phyloP scores from a whole-genome alignment of 108 stramenopile genomes.

The Cyclotella distinguenda region DNA sequence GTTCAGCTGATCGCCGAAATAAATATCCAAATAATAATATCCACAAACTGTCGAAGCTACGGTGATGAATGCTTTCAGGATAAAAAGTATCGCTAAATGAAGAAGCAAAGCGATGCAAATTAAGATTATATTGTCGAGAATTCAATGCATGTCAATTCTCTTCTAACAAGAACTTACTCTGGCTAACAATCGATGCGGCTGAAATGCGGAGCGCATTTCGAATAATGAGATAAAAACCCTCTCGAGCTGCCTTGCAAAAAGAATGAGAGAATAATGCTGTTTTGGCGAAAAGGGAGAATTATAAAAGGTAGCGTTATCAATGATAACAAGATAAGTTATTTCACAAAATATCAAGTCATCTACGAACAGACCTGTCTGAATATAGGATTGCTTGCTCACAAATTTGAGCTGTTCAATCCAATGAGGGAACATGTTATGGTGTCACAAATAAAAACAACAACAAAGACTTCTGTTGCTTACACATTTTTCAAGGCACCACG shows the following conservation, averaged over 20 bases:
- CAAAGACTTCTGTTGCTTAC: slow-evolving; percentile 21
- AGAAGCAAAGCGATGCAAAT: too few relatives aligned
- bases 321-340: too few relatives aligned
- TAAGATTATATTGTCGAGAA: too few relatives aligned
- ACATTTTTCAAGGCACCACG: slow-evolving; percentile 71
- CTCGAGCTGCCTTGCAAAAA: slow-evolving; percentile 68
- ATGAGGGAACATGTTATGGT: neutral
- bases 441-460: neutral
- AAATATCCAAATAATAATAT: slow-evolving; percentile 22
- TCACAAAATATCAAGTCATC: too few relatives aligned
- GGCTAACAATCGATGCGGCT: slow-evolving; percentile 49
- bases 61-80: slow-evolving; percentile 76
- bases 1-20: slow-evolving; percentile 21
- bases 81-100: slow-evolving; percentile 57
- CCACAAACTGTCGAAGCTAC: slow-evolving; percentile 26
- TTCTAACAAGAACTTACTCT: too few relatives aligned
- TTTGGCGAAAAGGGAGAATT: neutral
- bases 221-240: slow-evolving; percentile 77
- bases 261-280: slow-evolving; percentile 71
- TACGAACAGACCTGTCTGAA: slow-evolving; percentile 55
- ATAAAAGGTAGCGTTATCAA: neutral
- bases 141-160: too few relatives aligned
- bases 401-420: slow-evolving; percentile 39
- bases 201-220: slow-evolving; percentile 59
- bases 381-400: slow-evolving; percentile 85